Evolutionary conservation across 305 asterid species (phyloP), one percentile per base, ranked within the genome.

Genomic region (Ruellia speciosa): DNA sequence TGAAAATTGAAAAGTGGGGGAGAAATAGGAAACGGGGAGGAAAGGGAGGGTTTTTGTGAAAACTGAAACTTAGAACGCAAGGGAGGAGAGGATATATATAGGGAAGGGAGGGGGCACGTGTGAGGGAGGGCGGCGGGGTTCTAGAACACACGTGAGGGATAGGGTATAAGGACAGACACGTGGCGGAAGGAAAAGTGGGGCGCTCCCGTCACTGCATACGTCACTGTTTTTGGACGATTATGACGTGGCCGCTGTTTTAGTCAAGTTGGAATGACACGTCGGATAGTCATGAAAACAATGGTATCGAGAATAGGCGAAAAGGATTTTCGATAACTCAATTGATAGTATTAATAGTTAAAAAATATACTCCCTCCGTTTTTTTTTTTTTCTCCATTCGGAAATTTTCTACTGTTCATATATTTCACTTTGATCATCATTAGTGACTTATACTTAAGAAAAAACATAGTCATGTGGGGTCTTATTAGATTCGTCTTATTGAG

Each of bases 201-300:
- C 12, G 66, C 55, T 87, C 59, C 49, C 73, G 94, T 85, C 94
- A 88, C 67, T 73, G 96, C 94, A 77, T 83, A 79, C 96, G 87
- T 60, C 58, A 49, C n/a, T 15, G 0, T 39, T 46, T 77, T 82
- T 88, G 93, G 94, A 77, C 67, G 45, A 66, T 62, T 56, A 60
- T 11, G 55, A 46, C 20, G 50, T 52, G 75, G 31, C 31, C 31
- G 31, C 4, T 24, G 31, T 2, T 24, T 24, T 24, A 24, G 31
- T 24, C 31, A 24, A 24, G 75, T 59, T 63, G 4, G 48, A 58
- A 34, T 66, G 75, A 77, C 80, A 71, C 78, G 80, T 71, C 5
- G 70, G 72, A 53, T 37, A 40, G 40, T 62, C 72, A 64, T 68
- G 73, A 76, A 63, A 60, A 16, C 83, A 77, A 79, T 68, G 81